Conservation (phyloP, 2,329 filamentous ascomycete species). For the Metarhizium album region DNA sequence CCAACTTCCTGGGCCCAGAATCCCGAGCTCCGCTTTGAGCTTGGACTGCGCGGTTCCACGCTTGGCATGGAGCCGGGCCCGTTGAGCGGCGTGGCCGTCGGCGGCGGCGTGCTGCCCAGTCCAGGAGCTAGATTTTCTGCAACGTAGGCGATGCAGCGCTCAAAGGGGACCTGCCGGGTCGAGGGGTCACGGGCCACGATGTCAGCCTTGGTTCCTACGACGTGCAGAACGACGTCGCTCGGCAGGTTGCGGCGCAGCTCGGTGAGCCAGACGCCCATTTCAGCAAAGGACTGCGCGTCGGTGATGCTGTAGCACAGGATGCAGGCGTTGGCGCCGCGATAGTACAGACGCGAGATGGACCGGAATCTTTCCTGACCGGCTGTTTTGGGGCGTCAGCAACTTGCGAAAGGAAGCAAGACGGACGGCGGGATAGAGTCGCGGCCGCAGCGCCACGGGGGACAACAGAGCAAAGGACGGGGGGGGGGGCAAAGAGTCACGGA, state of each 20-base stretch:
- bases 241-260: conserved; percentile 74
- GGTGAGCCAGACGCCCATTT: conserved; percentile 86
- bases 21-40: conserved; percentile 57
- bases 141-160: conserved; percentile 90
- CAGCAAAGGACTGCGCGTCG: conserved; percentile 70
- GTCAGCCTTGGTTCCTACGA: conserved; percentile 92
- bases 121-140: conserved; percentile 79
- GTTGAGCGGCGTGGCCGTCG: conserved; percentile 41
- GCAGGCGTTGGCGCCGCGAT: conserved; percentile 87
- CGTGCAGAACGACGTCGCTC: conserved; percentile 72
- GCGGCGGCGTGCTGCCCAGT: conserved; percentile 54
- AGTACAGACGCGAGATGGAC: conserved; percentile 90
- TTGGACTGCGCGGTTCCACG: conserved; percentile 47
- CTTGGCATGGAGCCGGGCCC: conserved; percentile 13
- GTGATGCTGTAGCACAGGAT: conserved; percentile 94
- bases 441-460: not conserved
- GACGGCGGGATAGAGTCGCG: not conserved
- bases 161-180: conserved; percentile 77
- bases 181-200: conserved; percentile 76
- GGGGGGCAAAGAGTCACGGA: conserved; percentile 16
- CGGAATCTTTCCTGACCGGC: conserved; percentile 91
- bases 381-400: conserved; percentile 12
- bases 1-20: conserved; percentile 90
- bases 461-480: not conserved
- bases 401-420: not conserved